Evolutionary conservation across 306 rosid species (phyloP), one percentile per base, ranked within the genome.

Genomic region (Sesbania bispinosa): DNA sequence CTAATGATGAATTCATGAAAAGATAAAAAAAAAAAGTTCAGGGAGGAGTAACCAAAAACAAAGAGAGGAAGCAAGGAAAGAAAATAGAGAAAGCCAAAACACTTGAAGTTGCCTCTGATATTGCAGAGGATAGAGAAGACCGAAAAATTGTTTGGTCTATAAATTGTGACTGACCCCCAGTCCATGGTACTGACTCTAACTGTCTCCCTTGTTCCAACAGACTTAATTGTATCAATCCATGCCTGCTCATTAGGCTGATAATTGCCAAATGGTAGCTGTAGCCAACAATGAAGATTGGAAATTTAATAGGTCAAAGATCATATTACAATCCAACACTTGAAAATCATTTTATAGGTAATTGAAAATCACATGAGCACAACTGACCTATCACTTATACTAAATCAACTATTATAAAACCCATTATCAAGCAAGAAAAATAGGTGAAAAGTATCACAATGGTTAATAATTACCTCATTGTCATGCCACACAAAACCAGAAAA

Each of bases 91-190:
- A 60, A 63, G 71, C 47, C 1, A 20, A 19, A 64, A 48, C 53
- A 59, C 21, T 64, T 62, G 24, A 65, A 77, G 18, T 81, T 80
- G 87, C 98, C 98, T 94, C 88, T 15, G 98, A 89, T 84, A 94
- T 67, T 69, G 97, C 92, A 32, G 95, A 84, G 33, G 98, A 94
- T 38, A 94, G 81, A 50, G 96, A 85, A 71, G 97, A 76, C 97
- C 98, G 90, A 77, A 55, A 94, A 74, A 90, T 79, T 59, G 95
- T 81, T 70, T 70, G 85, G 50, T 85, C 86, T 6, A 35, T 52
- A 79, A 29, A 94, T 71, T 94, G 78, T 67, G 97, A 89, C 62
- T 90, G 98, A 74, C 98, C 98, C 43, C 97, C 98, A 94, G 84
- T 87, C 96, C 98, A 94, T 94, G 75, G 97, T 90, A 62, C 82